Evolutionary conservation across 768 basidiomycete genomes (phyloP), one percentile per base, ranked within the genome.

Genomic region (Amanita phalloides): DNA sequence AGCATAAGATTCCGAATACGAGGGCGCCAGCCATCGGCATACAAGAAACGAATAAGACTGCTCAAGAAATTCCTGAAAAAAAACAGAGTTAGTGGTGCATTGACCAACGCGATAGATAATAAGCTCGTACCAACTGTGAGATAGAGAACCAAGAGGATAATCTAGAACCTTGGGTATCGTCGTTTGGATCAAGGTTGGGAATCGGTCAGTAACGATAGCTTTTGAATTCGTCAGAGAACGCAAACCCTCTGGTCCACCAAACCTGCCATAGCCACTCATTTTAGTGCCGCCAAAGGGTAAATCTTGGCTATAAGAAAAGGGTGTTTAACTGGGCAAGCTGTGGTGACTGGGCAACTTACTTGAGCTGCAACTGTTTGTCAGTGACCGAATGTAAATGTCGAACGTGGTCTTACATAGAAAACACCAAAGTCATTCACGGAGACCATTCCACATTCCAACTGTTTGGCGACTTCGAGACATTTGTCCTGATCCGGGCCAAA

Each of bases 211-310:
- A 50, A 90, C 79, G 46, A 99, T 80, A 11, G 86, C 86, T 64
- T 99, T 99, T 48, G 86, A 75, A 61, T 89, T 91, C 42, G 90
- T 93, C 37, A 99, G 70, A 1, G 86, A 73, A 25, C 92, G 82
- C 38, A 99, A 74, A 36, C 96, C 96, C 70, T 99, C 96, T 1
- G 90, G 85, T 23, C 96, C 96, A 57, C 90, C 90, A 59, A 99
- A 96, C 55, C 96, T 81, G 5, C 93, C 95, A 62, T 95, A 94
- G 37, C 95, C 95, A 48, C 88, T 91, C 28, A 75, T 75, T 66
- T 97, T 99, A 42, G 79, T 78, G 36, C 96, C 96, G 26, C 96
- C 96, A 55, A 99, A 99, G 8, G 96, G 95, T 56, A 95, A 73
- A 61, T 92, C 88, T 74, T 99, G 95, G 62, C 75, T 75, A 53